Percentiles rank a stretch among this genome's conserved stretches.
phyloP scores from a whole-genome alignment of 768 basidiomycete genomes.

The Mycena vitilis region DNA sequence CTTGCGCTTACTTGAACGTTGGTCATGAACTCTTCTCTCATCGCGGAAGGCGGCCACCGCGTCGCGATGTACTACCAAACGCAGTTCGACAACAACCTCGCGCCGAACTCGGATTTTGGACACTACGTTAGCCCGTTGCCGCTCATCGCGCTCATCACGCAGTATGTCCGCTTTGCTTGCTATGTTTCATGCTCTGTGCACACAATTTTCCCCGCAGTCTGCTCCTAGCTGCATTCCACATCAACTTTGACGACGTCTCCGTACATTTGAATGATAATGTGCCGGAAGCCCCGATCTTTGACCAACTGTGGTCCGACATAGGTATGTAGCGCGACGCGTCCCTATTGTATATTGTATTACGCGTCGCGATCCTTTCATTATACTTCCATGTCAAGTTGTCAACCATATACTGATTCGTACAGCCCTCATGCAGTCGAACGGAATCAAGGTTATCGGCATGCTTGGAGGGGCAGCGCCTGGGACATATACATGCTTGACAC shows the following conservation, averaged over 20 bases:
- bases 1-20: not conserved
- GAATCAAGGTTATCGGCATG: conserved; percentile 43
- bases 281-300: conserved; percentile 36
- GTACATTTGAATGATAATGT: conserved; percentile 41
- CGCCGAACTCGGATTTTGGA: conserved; percentile 34
- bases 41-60: conserved; percentile 33
- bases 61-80: conserved; percentile 43
- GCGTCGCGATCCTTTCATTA: too few relatives aligned
- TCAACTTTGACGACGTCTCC: conserved; percentile 37
- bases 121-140: conserved; percentile 39
- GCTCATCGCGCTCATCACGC: conserved; percentile 39
- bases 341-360: not conserved
- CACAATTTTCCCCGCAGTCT: conserved; percentile 23
- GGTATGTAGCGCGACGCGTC: not conserved
- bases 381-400: too few relatives aligned
- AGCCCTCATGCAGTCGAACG: conserved; percentile 35
- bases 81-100: conserved; percentile 34
- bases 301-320: conserved; percentile 41
- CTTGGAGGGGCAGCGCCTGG: conserved; percentile 41
- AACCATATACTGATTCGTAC: not conserved
- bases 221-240: conserved; percentile 43
- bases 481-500: conserved; percentile 38
- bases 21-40: conserved; percentile 27
- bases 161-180: conserved; percentile 14
- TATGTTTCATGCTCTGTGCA: not conserved